Percentiles rank a stretch among this genome's conserved stretches.
Conservation (phyloP, 352 stramenopile species). For the Globisporangium heterothallicum region DNA sequence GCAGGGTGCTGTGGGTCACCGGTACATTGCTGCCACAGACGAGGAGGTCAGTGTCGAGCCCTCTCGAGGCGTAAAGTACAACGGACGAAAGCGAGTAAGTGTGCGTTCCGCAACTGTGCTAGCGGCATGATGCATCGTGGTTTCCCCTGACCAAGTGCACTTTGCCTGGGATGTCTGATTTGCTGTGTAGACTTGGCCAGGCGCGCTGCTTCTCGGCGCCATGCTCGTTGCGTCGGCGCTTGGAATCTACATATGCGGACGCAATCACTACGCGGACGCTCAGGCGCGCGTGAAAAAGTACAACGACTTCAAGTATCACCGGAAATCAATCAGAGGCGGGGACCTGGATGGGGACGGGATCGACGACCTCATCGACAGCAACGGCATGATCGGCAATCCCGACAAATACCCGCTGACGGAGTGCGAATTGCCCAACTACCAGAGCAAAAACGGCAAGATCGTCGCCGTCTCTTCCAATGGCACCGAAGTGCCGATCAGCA, state of each 20-base stretch:
- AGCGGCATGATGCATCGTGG: not conserved
- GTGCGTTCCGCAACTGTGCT: not conserved
- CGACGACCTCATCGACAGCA: slow-evolving; percentile 32
- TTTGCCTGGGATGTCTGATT: too few species aligned
- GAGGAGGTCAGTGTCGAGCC: not conserved
- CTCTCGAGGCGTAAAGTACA: slow-evolving; percentile 1
- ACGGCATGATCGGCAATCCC: slow-evolving; percentile 51
- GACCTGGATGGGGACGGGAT: slow-evolving; percentile 18
- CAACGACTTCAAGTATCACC: slow-evolving; percentile 18
- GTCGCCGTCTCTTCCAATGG: slow-evolving; percentile 31
- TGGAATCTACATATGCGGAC: slow-evolving; percentile 3
- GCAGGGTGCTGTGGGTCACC: slow-evolving; percentile 5
- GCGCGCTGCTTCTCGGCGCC: not conserved
- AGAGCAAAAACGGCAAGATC: slow-evolving; percentile 56
- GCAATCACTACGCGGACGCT: not conserved
- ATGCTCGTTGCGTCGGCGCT: not conserved
- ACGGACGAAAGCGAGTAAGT: slow-evolving; percentile 4
- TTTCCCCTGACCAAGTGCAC: too few species aligned
- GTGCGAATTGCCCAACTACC: slow-evolving; percentile 54
- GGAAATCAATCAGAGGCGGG: slow-evolving; percentile 38
- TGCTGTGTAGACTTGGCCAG: slow-evolving; percentile 3
- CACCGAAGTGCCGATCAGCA: slow-evolving; percentile 27
- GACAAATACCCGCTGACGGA: slow-evolving; percentile 46
- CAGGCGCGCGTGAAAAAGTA: slow-evolving; percentile 17
- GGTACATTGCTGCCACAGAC: slow-evolving; percentile 3